Base-by-base conservation (phyloP, 495 filamentous ascomycete genomes). In the Cenococcum geophilum region DNA sequence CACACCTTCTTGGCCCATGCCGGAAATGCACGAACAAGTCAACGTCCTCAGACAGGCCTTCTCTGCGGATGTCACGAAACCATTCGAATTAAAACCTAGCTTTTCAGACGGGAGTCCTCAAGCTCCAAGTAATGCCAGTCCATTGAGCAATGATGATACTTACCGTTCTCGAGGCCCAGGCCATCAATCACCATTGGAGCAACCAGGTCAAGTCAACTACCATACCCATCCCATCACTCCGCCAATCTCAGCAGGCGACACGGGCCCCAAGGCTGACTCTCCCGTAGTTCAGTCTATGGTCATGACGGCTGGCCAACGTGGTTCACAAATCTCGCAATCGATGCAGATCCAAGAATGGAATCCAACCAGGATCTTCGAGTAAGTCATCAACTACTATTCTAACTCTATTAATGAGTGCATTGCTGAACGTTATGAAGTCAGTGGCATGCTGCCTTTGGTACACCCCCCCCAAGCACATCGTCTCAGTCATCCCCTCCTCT, bases 301-400 rank as follows among this genome's bases (percentile, higher is more conserved):
- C 58, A 85, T 93, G 82, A 83, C 96, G 74, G 77, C 82, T n/a
- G 76, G 77, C 18, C 83, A 82, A 63, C 65, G 71, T 6, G 74
- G 78, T 43, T 73, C 80, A 10, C 78, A 66, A 70, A 57, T 73
- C 54, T 78, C 74, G 62, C 79, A 74, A 65, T 76, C 75, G 37
- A 74, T 85, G 60, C 78, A 83, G 18, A 77, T 89, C 65, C 79
- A 83, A 43, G 89, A 92, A 51, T 98, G 93, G 93, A 95, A 98
- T 72, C 93, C 93, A 3, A 84, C 89, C 32, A 83, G 88, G 55
- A 88, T 98, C 66, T 95, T 98, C 78, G 88, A 93, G 91, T 97
- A 82, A 80, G 89, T 81, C 32, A 54, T n/a, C 5, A 16, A 5
- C 9, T 11, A 22, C 40, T 9, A 10, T 1, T 14, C 4, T 43